These are phyloP conservation scores for Ganoderma resinaceum DNA, from an alignment of 1,284 basidiomycete species.

Conservation along the genomic window DNA sequence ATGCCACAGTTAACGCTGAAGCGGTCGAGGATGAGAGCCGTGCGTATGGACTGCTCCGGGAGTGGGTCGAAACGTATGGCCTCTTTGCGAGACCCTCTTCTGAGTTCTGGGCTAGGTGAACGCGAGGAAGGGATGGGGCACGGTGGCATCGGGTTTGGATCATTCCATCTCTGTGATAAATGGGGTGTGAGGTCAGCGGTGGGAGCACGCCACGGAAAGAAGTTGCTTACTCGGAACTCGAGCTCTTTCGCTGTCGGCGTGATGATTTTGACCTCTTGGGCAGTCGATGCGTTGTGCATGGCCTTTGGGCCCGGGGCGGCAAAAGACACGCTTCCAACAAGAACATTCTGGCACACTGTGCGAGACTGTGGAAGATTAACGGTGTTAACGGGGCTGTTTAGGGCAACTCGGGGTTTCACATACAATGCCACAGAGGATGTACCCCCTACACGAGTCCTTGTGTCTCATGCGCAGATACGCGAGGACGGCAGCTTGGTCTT, in stretches of 20 bases:
- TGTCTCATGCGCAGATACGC: conserved; percentile 78
- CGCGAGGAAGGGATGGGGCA: conserved; percentile 34
- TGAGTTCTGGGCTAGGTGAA: conserved; percentile 15
- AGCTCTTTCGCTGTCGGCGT: conserved; percentile 70
- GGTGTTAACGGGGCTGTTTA: conserved; percentile 14
- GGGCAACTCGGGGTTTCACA: conserved; percentile 40
- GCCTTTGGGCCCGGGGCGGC: conserved; percentile 74
- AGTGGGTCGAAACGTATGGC: conserved; percentile 61
- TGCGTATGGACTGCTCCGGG: conserved; percentile 69
- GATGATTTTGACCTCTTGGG: conserved; percentile 77
- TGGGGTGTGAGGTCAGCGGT: not conserved
- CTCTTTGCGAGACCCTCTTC: conserved; percentile 26
- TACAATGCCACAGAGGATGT: conserved; percentile 74
- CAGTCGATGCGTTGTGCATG: conserved; percentile 78
- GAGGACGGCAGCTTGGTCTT: conserved; percentile 78
- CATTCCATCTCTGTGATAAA: conserved; percentile 66
- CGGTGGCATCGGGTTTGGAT: conserved; percentile 66
- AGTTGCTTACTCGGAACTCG: conserved; percentile 64
- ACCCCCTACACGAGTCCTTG: conserved; percentile 76
- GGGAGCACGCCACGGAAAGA: not conserved
- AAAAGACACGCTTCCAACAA: conserved; percentile 78
- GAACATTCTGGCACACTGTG: conserved; percentile 75
- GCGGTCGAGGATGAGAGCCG: conserved; percentile 76
- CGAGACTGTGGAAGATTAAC: conserved; percentile 43
- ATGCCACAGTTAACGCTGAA: conserved; percentile 70